Percentiles rank a stretch among this genome's conserved stretches.
Evolutionary conservation across 805 yeast species (phyloP).

Genomic region (Kuraishia cidri): DNA sequence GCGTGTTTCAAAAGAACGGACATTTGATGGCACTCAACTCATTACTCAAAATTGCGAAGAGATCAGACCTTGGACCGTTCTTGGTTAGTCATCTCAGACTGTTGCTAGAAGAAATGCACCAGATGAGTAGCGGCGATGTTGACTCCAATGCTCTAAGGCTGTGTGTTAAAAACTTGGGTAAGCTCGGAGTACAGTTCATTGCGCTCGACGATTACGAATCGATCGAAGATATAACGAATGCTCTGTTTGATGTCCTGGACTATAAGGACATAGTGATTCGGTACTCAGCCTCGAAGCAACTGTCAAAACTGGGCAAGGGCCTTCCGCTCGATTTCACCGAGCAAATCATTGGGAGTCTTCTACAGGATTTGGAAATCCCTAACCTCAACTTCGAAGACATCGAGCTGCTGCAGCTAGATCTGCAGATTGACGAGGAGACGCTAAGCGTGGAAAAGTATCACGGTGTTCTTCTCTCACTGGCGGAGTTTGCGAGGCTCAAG

Average conservation of each 20-base stretch:
- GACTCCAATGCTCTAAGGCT: constrained; percentile 8
- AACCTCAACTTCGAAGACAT: constrained; percentile 2
- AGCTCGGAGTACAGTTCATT: constrained; percentile 22
- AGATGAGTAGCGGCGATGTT: background rate
- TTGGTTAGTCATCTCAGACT: constrained; percentile 7
- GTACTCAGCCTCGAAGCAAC: constrained; percentile 57
- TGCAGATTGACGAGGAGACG: constrained; percentile 17
- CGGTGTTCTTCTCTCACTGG: constrained; percentile 48
- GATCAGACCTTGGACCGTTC: constrained; percentile 3
- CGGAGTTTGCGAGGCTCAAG: constrained; percentile 27
- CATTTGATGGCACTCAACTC: constrained; percentile 12
- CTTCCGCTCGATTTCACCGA: constrained; percentile 24
- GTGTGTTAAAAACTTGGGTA: constrained; percentile 26
- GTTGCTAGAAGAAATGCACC: constrained; percentile 8
- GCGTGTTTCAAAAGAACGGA: constrained; percentile 6
- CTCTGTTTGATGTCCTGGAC: constrained; percentile 33
- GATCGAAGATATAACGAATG: constrained; percentile 40
- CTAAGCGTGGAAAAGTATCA: constrained; percentile 39
- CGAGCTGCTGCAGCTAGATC: background rate
- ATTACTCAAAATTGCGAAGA: constrained; percentile 10
- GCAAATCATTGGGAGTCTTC: constrained; percentile 28
- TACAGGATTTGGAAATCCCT: constrained; percentile 22
- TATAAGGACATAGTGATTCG: constrained; percentile 48
- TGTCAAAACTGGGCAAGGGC: constrained; percentile 35
- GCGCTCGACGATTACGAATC: constrained; percentile 18